Base-by-base conservation (phyloP, 805 yeast species). In the Cyberlindnera bimundalis region DNA sequence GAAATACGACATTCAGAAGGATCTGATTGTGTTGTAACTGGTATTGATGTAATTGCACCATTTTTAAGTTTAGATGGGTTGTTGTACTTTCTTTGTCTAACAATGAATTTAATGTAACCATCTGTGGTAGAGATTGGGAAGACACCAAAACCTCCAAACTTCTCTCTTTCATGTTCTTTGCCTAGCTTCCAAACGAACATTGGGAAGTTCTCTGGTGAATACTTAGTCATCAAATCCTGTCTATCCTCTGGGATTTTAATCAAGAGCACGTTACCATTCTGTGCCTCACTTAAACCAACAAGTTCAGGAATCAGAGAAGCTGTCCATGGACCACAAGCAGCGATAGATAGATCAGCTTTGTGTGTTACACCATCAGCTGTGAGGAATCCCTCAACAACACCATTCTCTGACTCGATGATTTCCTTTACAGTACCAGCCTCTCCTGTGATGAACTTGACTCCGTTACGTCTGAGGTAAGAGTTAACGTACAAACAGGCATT, bases 181-280 rank as follows among this genome's bases (percentile, higher is more conserved):
- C 60, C 64, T 2, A 52, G 42, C 47, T 55, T 65, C 70, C 70
- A 67, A 9, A 48, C 53, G 6, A 61, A 34, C 30, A 62, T 39
- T n/a, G 71, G 70, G 44, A 64, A 59, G 35, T 64, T 56, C 30
- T 46, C 40, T 11, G 40, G 39, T 6, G 59, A 55, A 43, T 66
- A 68, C 39, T 66, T 67, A 6, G 49, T 51, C 13, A 51, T 40
- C 29, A 68, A 39, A 38, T 64, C 68, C 16, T 49, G 47, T 37
- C 70, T 53, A 15, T 59, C 52, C 19, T 59, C 61, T 8, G 73
- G 71, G 24, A 68, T 55, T 42, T 64, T 59, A 40, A 62, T 50
- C 16, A 59, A 40, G 2, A 62, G 39, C n/a, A 68, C 58, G 45
- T 65, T 66, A 13, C 69, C 71, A 7, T 59, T 54, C 13, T 64